phyloP scores from a whole-genome alignment of 2,329 filamentous ascomycete species.

The Chaetomium olivaceum region DNA sequence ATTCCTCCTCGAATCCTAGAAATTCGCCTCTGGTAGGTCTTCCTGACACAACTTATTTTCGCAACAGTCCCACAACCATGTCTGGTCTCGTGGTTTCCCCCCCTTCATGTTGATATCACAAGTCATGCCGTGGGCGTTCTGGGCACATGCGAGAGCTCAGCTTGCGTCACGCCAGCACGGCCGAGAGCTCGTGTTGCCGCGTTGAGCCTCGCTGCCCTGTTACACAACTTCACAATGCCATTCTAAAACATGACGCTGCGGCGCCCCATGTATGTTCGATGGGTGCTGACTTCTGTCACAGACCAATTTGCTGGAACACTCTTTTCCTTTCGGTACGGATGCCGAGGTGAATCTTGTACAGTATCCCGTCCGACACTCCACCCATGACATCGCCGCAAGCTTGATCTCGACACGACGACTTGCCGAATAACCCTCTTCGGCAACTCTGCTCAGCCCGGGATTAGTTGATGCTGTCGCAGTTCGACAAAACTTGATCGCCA shows the following conservation, averaged over 20 bases:
- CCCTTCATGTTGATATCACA: neutral
- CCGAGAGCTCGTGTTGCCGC: conserved; percentile 18
- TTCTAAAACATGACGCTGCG: neutral
- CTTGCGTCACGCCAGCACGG: conserved; percentile 14
- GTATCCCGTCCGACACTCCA: neutral
- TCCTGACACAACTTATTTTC: neutral
- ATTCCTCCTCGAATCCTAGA: neutral
- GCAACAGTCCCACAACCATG: neutral
- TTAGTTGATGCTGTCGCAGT: neutral
- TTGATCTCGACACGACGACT: neutral
- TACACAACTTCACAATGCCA: conserved; percentile 3
- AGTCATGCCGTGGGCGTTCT: neutral
- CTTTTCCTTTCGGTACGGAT: neutral
- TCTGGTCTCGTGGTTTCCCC: neutral
- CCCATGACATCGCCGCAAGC: neutral
- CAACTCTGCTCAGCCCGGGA: neutral
- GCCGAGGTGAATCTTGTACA: neutral
- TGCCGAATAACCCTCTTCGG: neutral
- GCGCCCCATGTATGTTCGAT: neutral
- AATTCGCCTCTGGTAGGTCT: conserved; percentile 11
- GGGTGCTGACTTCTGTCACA: neutral
- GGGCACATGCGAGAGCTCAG: neutral
- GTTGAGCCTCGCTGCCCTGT: conserved; percentile 13
- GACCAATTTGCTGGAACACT: neutral
- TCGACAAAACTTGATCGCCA: conserved; percentile 21